Evolutionary conservation across 768 basidiomycete species (phyloP), one percentile per base, ranked within the genome.

Genomic region (Podaxis carcinomalis): DNA sequence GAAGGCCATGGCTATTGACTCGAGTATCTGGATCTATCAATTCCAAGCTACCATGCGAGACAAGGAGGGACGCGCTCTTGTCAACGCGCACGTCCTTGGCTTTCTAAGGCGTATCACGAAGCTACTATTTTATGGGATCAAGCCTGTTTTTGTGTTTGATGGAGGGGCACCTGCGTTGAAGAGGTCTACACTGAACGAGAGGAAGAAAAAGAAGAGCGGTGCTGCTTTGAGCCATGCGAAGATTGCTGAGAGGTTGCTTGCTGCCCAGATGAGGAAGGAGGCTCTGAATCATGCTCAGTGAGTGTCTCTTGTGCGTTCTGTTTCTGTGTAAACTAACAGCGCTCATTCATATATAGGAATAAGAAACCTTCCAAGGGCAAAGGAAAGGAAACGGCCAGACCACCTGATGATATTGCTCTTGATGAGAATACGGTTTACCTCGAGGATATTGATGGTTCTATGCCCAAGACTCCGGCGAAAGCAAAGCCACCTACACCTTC

Each of bases 31-130:
- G 97, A 87, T 99, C 57, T 99, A 99, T 73, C 97, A 99, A 73
- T 99, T 99, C 69, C 96, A 98, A 76, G 95, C 96, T 21, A 98
- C 97, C 7, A 98, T 98, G 95, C 86, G 97, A 23, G 95, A 96
- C 74, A 98, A 94, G 69, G 94, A 98, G 61, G 97, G 97, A 27
- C 86, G 88, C 23, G 92, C 83, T 11, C 76, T 99, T 47, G 84
- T 90, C 56, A 98, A 98, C 69, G 95, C 96, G 1, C 97, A 98
- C 74, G 87, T 99, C 14, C 77, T 98, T 47, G 95, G 96, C 59
- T 92, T 92, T 73, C 76, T 93, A 47, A 83, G 96, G 32, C 84
- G 97, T 1, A 97, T 98, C 60, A 87, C 88, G 74, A 98, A 98
- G 74, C 81, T 99, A 32, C 75, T 99, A 46, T 98, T 95, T 75